Evolutionary conservation across 805 yeast genomes (phyloP).

Genomic region (Saccharomycopsis fibuligera): DNA sequence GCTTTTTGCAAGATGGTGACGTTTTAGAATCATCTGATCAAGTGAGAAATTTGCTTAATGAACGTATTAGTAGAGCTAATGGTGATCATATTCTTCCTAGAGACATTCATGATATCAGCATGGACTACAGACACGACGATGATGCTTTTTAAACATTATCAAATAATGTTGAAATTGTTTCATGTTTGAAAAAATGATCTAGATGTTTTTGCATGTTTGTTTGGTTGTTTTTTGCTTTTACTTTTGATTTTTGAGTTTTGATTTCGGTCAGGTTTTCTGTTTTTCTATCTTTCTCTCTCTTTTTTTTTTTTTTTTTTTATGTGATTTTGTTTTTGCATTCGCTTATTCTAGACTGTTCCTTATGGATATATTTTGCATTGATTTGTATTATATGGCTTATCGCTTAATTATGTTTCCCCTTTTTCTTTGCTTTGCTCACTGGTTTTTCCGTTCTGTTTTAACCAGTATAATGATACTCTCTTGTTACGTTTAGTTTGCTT

Average conservation of each 20-base stretch:
- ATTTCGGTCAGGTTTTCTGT: background rate
- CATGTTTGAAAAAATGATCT: background rate
- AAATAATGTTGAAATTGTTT: background rate
- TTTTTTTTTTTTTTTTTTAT: too few relatives aligned
- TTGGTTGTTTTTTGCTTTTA: background rate
- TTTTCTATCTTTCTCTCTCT: background rate
- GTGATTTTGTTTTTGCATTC: background rate
- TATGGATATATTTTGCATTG: too few relatives aligned
- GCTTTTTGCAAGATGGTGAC: slow-evolving; percentile 10
- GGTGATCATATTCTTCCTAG: slow-evolving; percentile 16
- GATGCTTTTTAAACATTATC: background rate
- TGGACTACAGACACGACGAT: slow-evolving; percentile 18
- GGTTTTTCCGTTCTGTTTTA: too few relatives aligned
- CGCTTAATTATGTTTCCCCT: too few relatives aligned
- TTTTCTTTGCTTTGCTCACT: too few relatives aligned
- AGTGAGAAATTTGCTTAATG: slow-evolving; percentile 11
- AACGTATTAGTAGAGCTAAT: background rate
- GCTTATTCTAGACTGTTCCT: too few relatives aligned
- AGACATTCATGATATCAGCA: slow-evolving; percentile 12
- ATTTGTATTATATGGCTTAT: too few relatives aligned
- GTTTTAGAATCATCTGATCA: slow-evolving; percentile 6
- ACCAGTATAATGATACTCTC: too few relatives aligned
- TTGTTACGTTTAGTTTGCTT: too few relatives aligned
- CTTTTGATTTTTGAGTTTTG: background rate
- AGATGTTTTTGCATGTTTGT: too few relatives aligned